Conservation (phyloP, 2,329 filamentous ascomycete species). For the Aspergillus amoenus region DNA sequence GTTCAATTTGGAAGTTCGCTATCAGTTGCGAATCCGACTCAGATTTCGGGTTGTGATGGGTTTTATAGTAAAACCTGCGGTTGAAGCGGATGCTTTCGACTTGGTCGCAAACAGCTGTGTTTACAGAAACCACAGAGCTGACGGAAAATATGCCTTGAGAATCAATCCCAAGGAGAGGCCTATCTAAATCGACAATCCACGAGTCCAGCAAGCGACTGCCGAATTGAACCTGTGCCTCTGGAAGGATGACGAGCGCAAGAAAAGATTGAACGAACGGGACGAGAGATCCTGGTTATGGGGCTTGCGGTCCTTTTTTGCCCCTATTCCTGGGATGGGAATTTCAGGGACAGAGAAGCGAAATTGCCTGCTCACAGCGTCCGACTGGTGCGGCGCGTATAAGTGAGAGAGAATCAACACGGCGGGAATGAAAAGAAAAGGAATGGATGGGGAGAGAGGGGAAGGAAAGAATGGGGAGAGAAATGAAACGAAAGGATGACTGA, state of each 20-base stretch:
- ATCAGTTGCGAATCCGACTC: background rate
- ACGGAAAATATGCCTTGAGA: slow-evolving; percentile 1
- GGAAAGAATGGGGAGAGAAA: slow-evolving; percentile 18
- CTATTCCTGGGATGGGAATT: slow-evolving; percentile 17
- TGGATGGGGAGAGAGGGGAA: slow-evolving; percentile 18
- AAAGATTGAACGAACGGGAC: slow-evolving; percentile 13
- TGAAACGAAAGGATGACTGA: slow-evolving; percentile 11
- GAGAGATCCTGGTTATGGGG: background rate
- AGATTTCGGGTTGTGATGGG: background rate
- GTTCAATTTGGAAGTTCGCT: background rate
- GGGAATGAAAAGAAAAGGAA: slow-evolving; percentile 18
- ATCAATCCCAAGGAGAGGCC: slow-evolving; percentile 1
- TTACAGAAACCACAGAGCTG: background rate
- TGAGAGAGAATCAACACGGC: slow-evolving; percentile 20
- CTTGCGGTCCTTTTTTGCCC: slow-evolving; percentile 3
- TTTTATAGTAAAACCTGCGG: background rate
- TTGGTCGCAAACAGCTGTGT: background rate
- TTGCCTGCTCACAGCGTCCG: slow-evolving; percentile 39
- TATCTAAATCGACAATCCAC: slow-evolving; percentile 22
- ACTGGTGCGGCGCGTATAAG: slow-evolving; percentile 35
- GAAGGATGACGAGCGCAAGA: slow-evolving; percentile 20
- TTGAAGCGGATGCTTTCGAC: background rate
- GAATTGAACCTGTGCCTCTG: slow-evolving; percentile 19
- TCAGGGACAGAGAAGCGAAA: slow-evolving; percentile 19
- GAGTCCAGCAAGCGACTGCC: slow-evolving; percentile 33